A percentile compares a stretch with the other conserved stretches of the same genome.
Conservation (phyloP, 2,329 filamentous ascomycete genomes). For the Colletotrichum truncatum region DNA sequence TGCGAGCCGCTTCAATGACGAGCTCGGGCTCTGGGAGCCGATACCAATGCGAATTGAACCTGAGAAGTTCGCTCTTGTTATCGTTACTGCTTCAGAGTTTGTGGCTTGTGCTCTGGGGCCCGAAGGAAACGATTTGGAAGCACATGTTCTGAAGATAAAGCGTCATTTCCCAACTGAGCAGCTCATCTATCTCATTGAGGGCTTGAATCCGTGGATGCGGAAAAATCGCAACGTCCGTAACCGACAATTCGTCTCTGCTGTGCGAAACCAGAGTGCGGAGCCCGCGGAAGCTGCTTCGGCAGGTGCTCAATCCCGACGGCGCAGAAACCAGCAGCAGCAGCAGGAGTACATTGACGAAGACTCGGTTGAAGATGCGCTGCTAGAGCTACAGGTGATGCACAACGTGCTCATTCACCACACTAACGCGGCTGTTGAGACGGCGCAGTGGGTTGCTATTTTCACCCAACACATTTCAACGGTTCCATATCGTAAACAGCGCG, state of each 20-base stretch:
- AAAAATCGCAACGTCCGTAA: conserved; percentile 76
- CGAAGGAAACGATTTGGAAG: conserved; percentile 61
- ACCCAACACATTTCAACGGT: conserved; percentile 83
- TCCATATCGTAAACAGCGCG: conserved; percentile 70
- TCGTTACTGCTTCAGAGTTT: conserved; percentile 72
- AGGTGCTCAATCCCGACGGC: conserved; percentile 40
- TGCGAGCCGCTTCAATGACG: conserved; percentile 68
- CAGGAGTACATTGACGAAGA: conserved; percentile 71
- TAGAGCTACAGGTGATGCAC: conserved; percentile 76
- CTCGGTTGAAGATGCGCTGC: conserved; percentile 73
- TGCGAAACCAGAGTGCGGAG: conserved; percentile 55
- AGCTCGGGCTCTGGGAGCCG: conserved; percentile 72
- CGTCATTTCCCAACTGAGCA: conserved; percentile 60
- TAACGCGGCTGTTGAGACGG: conserved; percentile 66
- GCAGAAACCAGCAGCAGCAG: conserved; percentile 50
- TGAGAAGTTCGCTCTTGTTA: conserved; percentile 70
- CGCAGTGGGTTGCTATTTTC: conserved; percentile 77
- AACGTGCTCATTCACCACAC: conserved; percentile 77
- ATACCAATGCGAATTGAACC: conserved; percentile 57
- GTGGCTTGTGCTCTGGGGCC: conserved; percentile 64
- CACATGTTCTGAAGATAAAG: conserved; percentile 66
- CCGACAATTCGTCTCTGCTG: conserved; percentile 72
- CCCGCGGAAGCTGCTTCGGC: conserved; percentile 33
- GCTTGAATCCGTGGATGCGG: conserved; percentile 70
- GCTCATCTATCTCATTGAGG: conserved; percentile 78